phyloP scores from a whole-genome alignment of 768 basidiomycete genomes.

The Boletus bicolor region DNA sequence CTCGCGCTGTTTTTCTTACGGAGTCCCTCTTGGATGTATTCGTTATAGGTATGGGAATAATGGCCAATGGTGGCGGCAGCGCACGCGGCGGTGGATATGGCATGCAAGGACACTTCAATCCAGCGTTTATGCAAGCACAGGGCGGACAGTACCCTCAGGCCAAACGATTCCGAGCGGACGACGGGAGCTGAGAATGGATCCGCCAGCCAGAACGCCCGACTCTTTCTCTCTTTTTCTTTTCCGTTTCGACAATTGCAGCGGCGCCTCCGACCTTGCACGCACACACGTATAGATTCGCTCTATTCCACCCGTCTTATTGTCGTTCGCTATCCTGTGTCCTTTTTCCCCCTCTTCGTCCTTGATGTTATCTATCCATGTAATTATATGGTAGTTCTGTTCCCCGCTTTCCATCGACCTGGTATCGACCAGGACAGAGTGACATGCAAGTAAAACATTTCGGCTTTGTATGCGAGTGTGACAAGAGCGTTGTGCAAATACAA shows the following conservation, averaged over 20 bases:
- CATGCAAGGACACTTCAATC: slow-evolving; percentile 68
- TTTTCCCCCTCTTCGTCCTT: neutral
- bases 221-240: neutral
- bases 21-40: slow-evolving; percentile 28
- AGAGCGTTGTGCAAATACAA: slow-evolving; percentile 18
- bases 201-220: neutral
- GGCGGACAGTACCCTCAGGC: slow-evolving; percentile 43
- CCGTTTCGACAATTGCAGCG: neutral
- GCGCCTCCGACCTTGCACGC: neutral
- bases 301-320: neutral
- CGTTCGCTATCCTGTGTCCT: slow-evolving; percentile 8
- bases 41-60: slow-evolving; percentile 51
- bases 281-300: neutral
- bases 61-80: slow-evolving; percentile 38
- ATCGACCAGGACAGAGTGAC: neutral
- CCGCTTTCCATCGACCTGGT: too few relatives aligned
- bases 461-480: slow-evolving; percentile 1
- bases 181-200: slow-evolving; percentile 34
- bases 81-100: slow-evolving; percentile 44
- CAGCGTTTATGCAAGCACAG: slow-evolving; percentile 60
- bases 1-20: slow-evolving; percentile 31
- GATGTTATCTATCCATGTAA: slow-evolving; percentile 32
- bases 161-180: slow-evolving; percentile 56
- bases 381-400: slow-evolving; percentile 1
- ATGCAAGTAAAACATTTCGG: neutral